These are phyloP conservation scores for Boletus pseudopeckii DNA, from an alignment of 768 basidiomycete genomes.

Conservation along the genomic window DNA sequence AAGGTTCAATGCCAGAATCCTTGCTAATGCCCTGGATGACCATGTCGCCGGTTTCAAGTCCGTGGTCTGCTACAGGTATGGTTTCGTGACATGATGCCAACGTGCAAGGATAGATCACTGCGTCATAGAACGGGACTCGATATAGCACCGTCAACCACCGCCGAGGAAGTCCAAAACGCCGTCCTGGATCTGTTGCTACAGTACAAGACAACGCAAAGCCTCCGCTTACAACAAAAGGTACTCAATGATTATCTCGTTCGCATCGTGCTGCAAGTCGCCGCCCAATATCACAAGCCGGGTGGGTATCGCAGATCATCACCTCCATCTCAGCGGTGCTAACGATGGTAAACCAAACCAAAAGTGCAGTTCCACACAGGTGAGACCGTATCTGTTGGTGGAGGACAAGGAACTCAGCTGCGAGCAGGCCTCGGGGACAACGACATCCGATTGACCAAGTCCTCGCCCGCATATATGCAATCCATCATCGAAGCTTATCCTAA, in stretches of 20 bases:
- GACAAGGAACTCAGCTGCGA: not conserved
- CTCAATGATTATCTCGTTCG: conserved; percentile 69
- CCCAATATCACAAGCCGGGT: conserved; percentile 58
- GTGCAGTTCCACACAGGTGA: conserved; percentile 79
- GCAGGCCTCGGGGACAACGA: conserved; percentile 69
- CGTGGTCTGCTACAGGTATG: conserved; percentile 59
- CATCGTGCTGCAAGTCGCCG: conserved; percentile 51
- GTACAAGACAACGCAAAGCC: conserved; percentile 34
- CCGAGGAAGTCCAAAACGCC: conserved; percentile 29
- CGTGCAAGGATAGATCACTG: not conserved
- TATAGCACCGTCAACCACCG: conserved; percentile 34
- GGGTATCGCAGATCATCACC: not conserved
- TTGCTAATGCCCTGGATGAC: conserved; percentile 37
- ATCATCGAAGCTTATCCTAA: conserved; percentile 61
- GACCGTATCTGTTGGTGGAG: not conserved
- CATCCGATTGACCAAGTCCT: conserved; percentile 52
- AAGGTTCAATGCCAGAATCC: conserved; percentile 37
- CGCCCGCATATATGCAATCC: conserved; percentile 65
- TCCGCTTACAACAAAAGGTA: conserved; percentile 57
- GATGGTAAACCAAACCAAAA: conserved; percentile 24
- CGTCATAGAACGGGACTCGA: conserved; percentile 57
- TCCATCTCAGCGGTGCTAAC: not conserved
- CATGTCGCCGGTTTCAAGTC: conserved; percentile 72
- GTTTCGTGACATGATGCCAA: not conserved
- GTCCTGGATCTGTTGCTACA: conserved; percentile 33